These are phyloP conservation scores for Wickerhamomyces hampshirensis DNA, from an alignment of 805 yeast species.

Conservation along the genomic window DNA sequence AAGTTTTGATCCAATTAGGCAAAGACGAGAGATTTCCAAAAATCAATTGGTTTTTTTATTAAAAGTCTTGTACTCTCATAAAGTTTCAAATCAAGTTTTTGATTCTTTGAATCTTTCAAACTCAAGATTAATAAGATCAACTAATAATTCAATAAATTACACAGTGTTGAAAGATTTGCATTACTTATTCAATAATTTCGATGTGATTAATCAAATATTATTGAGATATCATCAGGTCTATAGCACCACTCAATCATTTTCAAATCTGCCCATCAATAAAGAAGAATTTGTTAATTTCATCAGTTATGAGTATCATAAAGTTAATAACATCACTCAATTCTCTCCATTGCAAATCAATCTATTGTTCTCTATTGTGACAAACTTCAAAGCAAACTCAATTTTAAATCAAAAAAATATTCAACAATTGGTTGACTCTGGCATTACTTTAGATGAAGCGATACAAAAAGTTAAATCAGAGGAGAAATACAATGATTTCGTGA, in stretches of 20 bases:
- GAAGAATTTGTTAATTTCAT: conserved; percentile 30
- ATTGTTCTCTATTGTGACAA: conserved; percentile 25
- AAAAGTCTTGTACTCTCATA: conserved; percentile 32
- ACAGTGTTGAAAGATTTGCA: conserved; percentile 35
- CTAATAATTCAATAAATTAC: conserved; percentile 23
- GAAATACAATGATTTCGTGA: conserved; percentile 10
- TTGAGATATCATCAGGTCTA: conserved; percentile 27
- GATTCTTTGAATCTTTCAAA: conserved; percentile 24
- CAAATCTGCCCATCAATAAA: conserved; percentile 30
- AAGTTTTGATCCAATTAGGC: conserved; percentile 25
- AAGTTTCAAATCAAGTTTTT: conserved; percentile 33
- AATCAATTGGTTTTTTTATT: conserved; percentile 31
- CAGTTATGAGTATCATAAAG: conserved; percentile 33
- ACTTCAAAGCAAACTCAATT: conserved; percentile 26
- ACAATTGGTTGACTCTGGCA: conserved; percentile 8
- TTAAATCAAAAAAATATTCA: conserved; percentile 14
- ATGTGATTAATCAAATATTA: conserved; percentile 33
- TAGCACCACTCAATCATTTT: conserved; percentile 14
- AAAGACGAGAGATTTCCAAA: conserved; percentile 29
- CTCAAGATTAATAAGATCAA: conserved; percentile 19
- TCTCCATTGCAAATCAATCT: conserved; percentile 38
- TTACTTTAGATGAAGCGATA: conserved; percentile 7
- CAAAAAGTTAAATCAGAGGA: conserved; percentile 9
- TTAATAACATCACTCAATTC: conserved; percentile 35
- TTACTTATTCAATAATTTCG: conserved; percentile 35